Conservation (phyloP, 2,329 filamentous ascomycete species). For the Penicillium thymicola region DNA sequence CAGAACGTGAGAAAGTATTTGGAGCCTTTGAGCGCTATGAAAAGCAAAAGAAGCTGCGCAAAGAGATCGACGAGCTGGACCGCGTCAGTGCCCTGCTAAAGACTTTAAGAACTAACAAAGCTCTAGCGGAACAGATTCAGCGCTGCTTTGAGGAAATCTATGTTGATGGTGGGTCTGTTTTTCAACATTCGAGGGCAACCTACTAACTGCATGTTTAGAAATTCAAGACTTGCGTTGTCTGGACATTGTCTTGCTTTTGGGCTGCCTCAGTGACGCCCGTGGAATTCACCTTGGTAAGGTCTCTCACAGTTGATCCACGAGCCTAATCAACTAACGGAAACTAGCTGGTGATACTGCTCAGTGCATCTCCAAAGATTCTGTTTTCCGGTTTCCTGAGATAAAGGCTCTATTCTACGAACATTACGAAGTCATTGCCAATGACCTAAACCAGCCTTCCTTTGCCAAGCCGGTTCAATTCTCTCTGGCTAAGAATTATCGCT, state of each 20-base stretch:
- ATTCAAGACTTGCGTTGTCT: slow-evolving; percentile 31
- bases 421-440: slow-evolving; percentile 16
- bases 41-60: slow-evolving; percentile 12
- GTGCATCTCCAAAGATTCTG: slow-evolving; percentile 35
- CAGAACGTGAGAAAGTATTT: slow-evolving; percentile 22
- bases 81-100: slow-evolving; percentile 23
- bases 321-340: not conserved
- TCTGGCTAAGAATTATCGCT: slow-evolving; percentile 32
- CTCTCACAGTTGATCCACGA: no score
- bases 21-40: slow-evolving; percentile 28
- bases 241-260: slow-evolving; percentile 29
- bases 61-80: slow-evolving; percentile 18
- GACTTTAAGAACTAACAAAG: slow-evolving; percentile 9
- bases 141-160: slow-evolving; percentile 15
- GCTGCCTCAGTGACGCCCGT: slow-evolving; percentile 23
- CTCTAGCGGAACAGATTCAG: slow-evolving; percentile 2
- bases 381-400: slow-evolving; percentile 33
- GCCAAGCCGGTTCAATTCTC: slow-evolving; percentile 25
- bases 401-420: slow-evolving; percentile 31
- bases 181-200: not conserved
- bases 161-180: slow-evolving; percentile 5
- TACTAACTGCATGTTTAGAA: slow-evolving; percentile 16
- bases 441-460: slow-evolving; percentile 8
- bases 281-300: slow-evolving; percentile 29
- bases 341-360: slow-evolving; percentile 34